Conservation (phyloP, 163 green algal species). For the Scenedesmus sp. region DNA sequence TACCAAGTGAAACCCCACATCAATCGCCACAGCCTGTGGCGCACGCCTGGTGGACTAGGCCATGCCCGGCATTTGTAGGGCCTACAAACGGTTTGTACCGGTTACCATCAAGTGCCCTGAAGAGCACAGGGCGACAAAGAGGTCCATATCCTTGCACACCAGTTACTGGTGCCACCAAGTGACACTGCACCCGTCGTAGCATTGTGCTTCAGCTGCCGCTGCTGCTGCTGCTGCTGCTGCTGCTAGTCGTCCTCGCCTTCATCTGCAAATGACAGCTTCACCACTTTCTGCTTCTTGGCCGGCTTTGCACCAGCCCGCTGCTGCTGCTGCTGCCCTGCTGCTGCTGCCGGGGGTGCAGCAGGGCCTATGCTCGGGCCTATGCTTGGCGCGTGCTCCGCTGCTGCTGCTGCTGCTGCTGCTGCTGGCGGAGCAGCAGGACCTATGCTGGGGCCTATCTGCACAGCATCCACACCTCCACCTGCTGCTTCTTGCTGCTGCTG, state of each 20-base stretch:
- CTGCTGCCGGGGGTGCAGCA: slow-evolving; percentile 10
- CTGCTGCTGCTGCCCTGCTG: slow-evolving; percentile 12
- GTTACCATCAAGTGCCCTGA: too few relatives aligned
- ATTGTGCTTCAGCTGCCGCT: neutral
- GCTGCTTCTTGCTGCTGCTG: neutral
- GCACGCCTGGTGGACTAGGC: too few relatives aligned
- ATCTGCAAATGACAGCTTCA: slow-evolving; percentile 45
- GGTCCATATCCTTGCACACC: too few relatives aligned
- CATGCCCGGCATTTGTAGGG: too few relatives aligned
- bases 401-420: slow-evolving; percentile 30
- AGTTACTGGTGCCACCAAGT: too few relatives aligned
- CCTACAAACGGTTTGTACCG: too few relatives aligned
- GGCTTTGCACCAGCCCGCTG: neutral
- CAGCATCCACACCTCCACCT: neutral
- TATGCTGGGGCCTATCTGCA: neutral
- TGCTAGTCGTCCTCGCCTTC: slow-evolving; percentile 42
- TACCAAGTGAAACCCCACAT: too few relatives aligned
- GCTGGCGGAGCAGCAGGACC: neutral
- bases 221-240: neutral
- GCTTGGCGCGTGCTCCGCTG: neutral
- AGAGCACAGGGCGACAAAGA: too few relatives aligned
- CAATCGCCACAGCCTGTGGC: too few relatives aligned
- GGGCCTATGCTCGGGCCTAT: too few relatives aligned
- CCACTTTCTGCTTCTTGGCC: slow-evolving; percentile 42
- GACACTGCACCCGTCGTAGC: too few relatives aligned